These are phyloP conservation scores for Saccharomycopsis amapae DNA, from an alignment of 805 yeast genomes.

Conservation along the genomic window DNA sequence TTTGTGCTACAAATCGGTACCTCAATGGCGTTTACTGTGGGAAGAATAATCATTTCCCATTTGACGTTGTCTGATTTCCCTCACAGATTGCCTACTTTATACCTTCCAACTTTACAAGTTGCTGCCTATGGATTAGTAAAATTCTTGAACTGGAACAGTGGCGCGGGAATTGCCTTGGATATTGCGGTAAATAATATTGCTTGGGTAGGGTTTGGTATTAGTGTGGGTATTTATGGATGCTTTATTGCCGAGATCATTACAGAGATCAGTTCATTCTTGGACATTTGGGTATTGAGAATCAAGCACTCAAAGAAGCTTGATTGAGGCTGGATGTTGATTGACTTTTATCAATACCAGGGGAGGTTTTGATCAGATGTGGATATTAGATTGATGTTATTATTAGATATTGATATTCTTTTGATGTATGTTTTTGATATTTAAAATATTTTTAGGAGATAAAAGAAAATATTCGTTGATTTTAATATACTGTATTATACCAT, in stretches of 20 bases:
- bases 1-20: slow-evolving; percentile 65
- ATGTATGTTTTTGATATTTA: too few relatives aligned
- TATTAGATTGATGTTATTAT: too few relatives aligned
- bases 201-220: slow-evolving; percentile 61
- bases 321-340: too few relatives aligned
- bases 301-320: slow-evolving; percentile 56
- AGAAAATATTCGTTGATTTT: too few relatives aligned
- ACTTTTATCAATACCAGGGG: too few relatives aligned
- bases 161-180: slow-evolving; percentile 32
- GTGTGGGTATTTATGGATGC: slow-evolving; percentile 60
- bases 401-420: too few relatives aligned
- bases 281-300: slow-evolving; percentile 77
- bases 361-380: too few relatives aligned
- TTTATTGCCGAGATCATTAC: slow-evolving; percentile 73
- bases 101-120: slow-evolving; percentile 52
- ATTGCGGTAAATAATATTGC: slow-evolving; percentile 44
- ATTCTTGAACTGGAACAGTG: slow-evolving; percentile 14
- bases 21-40: slow-evolving; percentile 79
- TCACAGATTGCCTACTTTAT: slow-evolving; percentile 57
- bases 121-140: slow-evolving; percentile 26
- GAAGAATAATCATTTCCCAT: slow-evolving; percentile 83
- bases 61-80: slow-evolving; percentile 79
- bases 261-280: slow-evolving; percentile 73
- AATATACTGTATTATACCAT: too few relatives aligned
- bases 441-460: too few relatives aligned